A percentile compares a stretch with the other conserved stretches of the same genome.
Conservation (phyloP, 805 yeast species). For the Candida corydali region DNA sequence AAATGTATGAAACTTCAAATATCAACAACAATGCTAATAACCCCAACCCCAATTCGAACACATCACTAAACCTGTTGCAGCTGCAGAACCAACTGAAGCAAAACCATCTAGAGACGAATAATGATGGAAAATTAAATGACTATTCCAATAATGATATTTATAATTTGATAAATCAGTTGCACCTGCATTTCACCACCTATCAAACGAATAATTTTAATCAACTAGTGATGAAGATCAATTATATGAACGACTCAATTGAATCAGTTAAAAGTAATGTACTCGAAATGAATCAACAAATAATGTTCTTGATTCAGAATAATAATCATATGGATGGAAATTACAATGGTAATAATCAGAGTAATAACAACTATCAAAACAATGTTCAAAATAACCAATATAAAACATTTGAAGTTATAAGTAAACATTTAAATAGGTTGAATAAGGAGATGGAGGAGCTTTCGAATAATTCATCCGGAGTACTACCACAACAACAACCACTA, state of each 20-base stretch:
- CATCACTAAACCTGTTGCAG: no score
- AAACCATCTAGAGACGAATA: no score
- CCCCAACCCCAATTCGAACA: no score
- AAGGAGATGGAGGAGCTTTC: conserved; percentile 20
- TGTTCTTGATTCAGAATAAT: conserved; percentile 8
- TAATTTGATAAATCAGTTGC: conserved; percentile 14
- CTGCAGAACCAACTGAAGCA: no score
- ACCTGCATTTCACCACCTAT: conserved; percentile 14
- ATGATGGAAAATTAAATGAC: no score
- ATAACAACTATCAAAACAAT: neutral
- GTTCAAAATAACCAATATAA: conserved; percentile 9
- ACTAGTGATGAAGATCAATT: conserved; percentile 15
- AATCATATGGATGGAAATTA: no score
- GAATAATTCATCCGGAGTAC: neutral
- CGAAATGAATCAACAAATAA: conserved; percentile 11
- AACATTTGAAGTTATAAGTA: conserved; percentile 17
- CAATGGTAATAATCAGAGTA: neutral
- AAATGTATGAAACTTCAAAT: neutral
- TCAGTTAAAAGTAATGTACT: conserved; percentile 8
- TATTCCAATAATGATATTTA: conserved; percentile 10
- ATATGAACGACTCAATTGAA: conserved; percentile 12
- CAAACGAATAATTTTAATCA: conserved; percentile 20
- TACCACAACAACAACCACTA: conserved; percentile 6
- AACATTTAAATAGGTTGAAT: conserved; percentile 15
- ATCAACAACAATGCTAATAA: no score